phyloP scores from a whole-genome alignment of 2,329 filamentous ascomycete genomes.

The Monilinia laxa region DNA sequence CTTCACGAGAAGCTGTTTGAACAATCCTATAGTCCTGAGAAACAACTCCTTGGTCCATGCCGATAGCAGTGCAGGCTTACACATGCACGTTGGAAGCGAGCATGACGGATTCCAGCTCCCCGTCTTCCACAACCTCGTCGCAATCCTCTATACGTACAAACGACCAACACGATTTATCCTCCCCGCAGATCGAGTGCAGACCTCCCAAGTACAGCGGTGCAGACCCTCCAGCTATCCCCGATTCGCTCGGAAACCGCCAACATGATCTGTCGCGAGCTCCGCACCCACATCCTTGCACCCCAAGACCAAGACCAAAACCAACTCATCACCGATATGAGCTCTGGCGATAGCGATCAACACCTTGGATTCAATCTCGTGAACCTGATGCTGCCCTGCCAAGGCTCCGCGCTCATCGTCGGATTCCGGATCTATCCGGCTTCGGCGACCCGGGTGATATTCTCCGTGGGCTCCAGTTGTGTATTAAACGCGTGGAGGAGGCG shows the following conservation, averaged over 20 bases:
- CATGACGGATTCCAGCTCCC: slow-evolving; percentile 29
- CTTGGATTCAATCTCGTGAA: neutral
- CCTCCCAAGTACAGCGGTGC: neutral
- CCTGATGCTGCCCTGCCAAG: neutral
- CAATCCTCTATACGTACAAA: slow-evolving; percentile 37
- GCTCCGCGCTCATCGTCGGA: slow-evolving; percentile 30
- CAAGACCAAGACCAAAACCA: neutral
- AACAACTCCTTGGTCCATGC: slow-evolving; percentile 30
- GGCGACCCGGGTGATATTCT: slow-evolving; percentile 27
- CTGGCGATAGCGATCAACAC: rapidly evolving
- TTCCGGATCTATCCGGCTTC: slow-evolving; percentile 35
- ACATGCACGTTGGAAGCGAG: slow-evolving; percentile 41
- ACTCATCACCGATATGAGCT: neutral
- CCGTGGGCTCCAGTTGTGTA: slow-evolving; percentile 28
- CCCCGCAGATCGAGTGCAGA: neutral
- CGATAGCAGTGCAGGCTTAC: slow-evolving; percentile 35
- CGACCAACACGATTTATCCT: slow-evolving; percentile 25
- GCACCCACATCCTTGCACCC: neutral
- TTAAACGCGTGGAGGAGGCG: slow-evolving; percentile 26
- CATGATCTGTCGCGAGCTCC: neutral
- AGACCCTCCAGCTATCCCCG: neutral
- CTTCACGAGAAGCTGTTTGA: slow-evolving; percentile 8
- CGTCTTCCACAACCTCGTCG: slow-evolving; percentile 37
- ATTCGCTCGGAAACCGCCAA: neutral
- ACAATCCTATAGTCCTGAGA: slow-evolving; percentile 22